Evolutionary conservation across 805 yeast genomes (phyloP), one percentile per base, ranked within the genome.

Genomic region (Torulaspora franciscae): DNA sequence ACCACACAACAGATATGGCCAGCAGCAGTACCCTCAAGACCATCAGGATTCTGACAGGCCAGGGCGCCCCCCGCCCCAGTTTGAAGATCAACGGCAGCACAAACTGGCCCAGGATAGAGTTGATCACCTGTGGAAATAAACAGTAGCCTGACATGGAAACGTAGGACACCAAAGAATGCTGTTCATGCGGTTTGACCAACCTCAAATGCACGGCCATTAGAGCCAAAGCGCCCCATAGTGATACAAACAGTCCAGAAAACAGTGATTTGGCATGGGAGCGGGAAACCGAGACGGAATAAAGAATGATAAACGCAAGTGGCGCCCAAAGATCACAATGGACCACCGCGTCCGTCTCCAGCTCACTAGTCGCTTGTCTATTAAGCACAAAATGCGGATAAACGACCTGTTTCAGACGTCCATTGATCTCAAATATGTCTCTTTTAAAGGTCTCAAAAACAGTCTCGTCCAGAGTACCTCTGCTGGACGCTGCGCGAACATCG

Each of bases 281-380:
- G 1, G 69, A 62, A 6, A 59, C 57, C n/a, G 59, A 56, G 29
- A 64, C 43, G 6, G 68, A 54, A 41, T 61, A 65, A 3, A 53
- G 37, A 2, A 65, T 55, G 23, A 63, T 55, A 25, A 65, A 62
- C 4, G 57, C 41, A 10, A 65, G 42, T 1, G 69, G 69, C 1
- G 69, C 69, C 69, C 69, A 65, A 7, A 65, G 51, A 45, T 65
- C 69, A 32, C 62, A 55, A 45, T 53, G 52, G 4, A 48, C 46
- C 2, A 54, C 39, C 14, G 50, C 47, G n/a, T 45, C 34, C n/a
- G 39, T 37, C 26, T 42, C 47, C n/a, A 15, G 25, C 10, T 35
- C 34, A 5, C 42, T 19, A 7, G 15, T 10, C 35, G 23, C 30
- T 8, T 23, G 42, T 28, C 35, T 32, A 9, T 32, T 34, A 24